Conservation (phyloP, 2,329 filamentous ascomycete genomes). For the Penicillium griseofulvum region DNA sequence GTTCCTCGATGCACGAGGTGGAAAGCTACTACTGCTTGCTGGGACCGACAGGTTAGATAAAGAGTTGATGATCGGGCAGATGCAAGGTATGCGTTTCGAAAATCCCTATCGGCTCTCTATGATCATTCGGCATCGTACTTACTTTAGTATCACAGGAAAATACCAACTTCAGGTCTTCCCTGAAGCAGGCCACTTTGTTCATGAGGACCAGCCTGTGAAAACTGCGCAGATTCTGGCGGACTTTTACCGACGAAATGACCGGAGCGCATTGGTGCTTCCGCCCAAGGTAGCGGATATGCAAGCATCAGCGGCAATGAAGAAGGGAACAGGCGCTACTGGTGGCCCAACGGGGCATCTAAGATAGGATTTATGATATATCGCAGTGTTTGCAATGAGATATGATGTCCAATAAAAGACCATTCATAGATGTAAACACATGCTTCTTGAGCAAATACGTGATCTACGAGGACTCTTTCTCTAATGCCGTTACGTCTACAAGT, state of each 20-base stretch:
- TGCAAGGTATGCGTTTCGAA: constrained; percentile 67
- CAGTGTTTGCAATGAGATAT: not conserved
- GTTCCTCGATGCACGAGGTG: constrained; percentile 76
- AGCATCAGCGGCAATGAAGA: constrained; percentile 42
- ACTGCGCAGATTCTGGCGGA: constrained; percentile 81
- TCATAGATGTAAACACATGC: not conserved
- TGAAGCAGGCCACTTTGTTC: constrained; percentile 92
- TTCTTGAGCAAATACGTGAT: not conserved
- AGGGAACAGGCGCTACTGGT: constrained; percentile 24
- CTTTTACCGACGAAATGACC: constrained; percentile 88
- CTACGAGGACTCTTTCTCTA: not conserved
- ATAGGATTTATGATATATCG: not conserved
- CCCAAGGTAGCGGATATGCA: constrained; percentile 81
- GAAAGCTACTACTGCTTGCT: constrained; percentile 80
- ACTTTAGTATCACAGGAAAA: constrained; percentile 56
- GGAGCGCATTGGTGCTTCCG: constrained; percentile 77
- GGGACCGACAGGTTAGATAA: constrained; percentile 89
- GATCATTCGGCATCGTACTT: not conserved
- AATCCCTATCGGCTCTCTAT: not conserved
- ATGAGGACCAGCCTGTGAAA: constrained; percentile 90
- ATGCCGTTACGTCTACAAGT: not conserved
- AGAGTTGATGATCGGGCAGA: constrained; percentile 91
- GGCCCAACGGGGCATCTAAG: not conserved
- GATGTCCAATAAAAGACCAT: not conserved
- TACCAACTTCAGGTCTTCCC: constrained; percentile 94